Base-by-base conservation (phyloP, 1,139 yeast genomes). In the Taphrina wiesneri region DNA sequence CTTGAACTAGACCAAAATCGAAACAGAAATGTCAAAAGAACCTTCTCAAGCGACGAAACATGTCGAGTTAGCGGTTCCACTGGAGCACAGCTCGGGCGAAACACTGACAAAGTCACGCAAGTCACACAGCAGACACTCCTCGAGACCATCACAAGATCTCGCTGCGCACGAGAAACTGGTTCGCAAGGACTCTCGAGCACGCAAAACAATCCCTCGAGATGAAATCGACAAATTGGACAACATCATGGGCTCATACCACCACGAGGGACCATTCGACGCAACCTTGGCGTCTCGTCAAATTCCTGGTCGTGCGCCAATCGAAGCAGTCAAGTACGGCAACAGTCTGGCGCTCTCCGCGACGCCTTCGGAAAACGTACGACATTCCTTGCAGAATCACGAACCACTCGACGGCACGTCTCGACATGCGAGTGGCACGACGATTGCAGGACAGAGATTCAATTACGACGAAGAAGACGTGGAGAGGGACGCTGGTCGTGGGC, bases 191-290 rank as follows among this genome's bases (percentile, higher is more conserved):
- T 54, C 59, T 11, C 57, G 56, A 17, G 64, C 64, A 23, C 49
- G 64, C 32, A 36, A 43, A 25, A 49, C 56, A 17, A 60, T 60
- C 13, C 64, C 64, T 9, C 57, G 47, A n/a, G 67, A 65, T 43
- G 39, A 26, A 6, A 60, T 65, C 15, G 67, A 65, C 46, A 30
- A 54, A 9, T 32, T 60, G 23, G 66, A 65, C 43, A 41, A 43
- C 39, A 32, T 51, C 23, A 6, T 51, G 28, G 57, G 62, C 21
- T 61, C 63, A 17, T 66, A 63, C 23, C 70, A 68, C 36, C 71
- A 70, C 57, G 71, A 68, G 41, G 71, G 71, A 2, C 71, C 71
- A 6, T 69, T 66, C 49, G 71, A 69, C 30, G 67, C 69, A 2
- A 60, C 71, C 15, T 43, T 67, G 51, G 63, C 66, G 11, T 45